These are phyloP conservation scores for Fusarium abutilonis DNA, from an alignment of 2,329 filamentous ascomycete genomes.

Conservation along the genomic window DNA sequence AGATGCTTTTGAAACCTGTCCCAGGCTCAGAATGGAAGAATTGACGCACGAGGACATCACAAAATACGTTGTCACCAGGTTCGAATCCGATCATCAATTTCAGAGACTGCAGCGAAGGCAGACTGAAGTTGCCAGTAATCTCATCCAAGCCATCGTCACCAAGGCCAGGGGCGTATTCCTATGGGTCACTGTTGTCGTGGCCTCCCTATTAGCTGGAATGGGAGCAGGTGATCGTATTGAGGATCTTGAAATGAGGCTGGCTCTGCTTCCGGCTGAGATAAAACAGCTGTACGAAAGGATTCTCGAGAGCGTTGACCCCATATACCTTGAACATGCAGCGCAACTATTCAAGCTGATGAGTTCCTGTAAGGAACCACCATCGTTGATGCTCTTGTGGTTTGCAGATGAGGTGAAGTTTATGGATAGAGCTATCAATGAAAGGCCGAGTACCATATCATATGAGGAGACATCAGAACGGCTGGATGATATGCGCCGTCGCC, in stretches of 20 bases:
- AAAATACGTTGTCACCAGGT: neutral
- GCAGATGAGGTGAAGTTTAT: slow-evolving; percentile 12
- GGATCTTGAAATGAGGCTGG: neutral
- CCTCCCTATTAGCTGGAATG: slow-evolving; percentile 5
- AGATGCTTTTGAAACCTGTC: neutral
- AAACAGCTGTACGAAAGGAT: neutral
- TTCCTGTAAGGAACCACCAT: neutral
- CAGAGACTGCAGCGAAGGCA: neutral
- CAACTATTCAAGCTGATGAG: slow-evolving; percentile 8
- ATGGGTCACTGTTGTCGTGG: slow-evolving; percentile 18
- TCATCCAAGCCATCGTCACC: neutral
- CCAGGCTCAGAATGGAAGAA: neutral
- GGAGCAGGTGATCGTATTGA: neutral
- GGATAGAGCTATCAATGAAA: neutral
- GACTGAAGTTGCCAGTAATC: rapidly evolving
- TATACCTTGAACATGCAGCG: slow-evolving; percentile 6
- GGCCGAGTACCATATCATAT: rapidly evolving
- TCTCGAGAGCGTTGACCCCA: neutral
- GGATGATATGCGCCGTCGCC: slow-evolving; percentile 5
- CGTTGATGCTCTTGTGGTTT: neutral
- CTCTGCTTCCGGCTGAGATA: neutral
- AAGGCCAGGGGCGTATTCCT: slow-evolving; percentile 7
- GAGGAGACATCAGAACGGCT: neutral
- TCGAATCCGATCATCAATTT: neutral
- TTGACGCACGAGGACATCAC: slow-evolving; percentile 9